Base-by-base conservation (phyloP, 768 basidiomycete species). In the Podaxis mareebaensis region DNA sequence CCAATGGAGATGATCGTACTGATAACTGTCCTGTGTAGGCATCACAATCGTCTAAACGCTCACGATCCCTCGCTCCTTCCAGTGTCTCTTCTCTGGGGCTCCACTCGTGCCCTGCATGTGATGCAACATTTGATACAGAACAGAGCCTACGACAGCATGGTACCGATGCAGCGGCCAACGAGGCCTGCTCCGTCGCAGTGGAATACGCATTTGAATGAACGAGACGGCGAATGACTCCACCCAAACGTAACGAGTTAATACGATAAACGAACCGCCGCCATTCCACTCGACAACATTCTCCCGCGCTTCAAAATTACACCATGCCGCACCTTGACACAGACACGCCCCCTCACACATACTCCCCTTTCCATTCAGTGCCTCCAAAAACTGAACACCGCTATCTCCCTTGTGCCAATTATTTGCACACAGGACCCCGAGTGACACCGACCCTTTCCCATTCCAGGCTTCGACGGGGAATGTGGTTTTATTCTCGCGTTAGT, bases 91-190 rank as follows among this genome's bases (percentile, higher is more conserved):
- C 78, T 46, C 77, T 86, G 52, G 76, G 79, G 40, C 80, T 81
- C 55, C 85, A 87, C 70, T 81, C 88, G 2, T 92, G 90, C 79
- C 84, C 91, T 28, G 91, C 90, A 8, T 92, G 90, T 70, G 90
- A 92, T 69, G 78, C 85, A 24, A 82, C 78, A 65, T 92, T 92
- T 71, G 73, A 81, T 53, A 83, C 86, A 10, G 80, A 73, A n/a
- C 81, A 86, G 59, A 76, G 81, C 67, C 81, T 92, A 12, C 81
- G 81, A 58, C 83, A 82, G 65, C 90, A 92, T 69, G 90, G 86
- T 22, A 76, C 69, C 44, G 76, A 80, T n/a, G 74, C 80, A 10
- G 72, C 77, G 30, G 76, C 79, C n/a, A 83, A 83, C 69, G 88
- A 90, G 69, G 91, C 90, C 6, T 92, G 91, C 69, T 83, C 81